Evolutionary conservation across 371 early-diverging fungal genomes (phyloP), one percentile per base, ranked within the genome.

Genomic region (Quaeritorhiza haematococci): DNA sequence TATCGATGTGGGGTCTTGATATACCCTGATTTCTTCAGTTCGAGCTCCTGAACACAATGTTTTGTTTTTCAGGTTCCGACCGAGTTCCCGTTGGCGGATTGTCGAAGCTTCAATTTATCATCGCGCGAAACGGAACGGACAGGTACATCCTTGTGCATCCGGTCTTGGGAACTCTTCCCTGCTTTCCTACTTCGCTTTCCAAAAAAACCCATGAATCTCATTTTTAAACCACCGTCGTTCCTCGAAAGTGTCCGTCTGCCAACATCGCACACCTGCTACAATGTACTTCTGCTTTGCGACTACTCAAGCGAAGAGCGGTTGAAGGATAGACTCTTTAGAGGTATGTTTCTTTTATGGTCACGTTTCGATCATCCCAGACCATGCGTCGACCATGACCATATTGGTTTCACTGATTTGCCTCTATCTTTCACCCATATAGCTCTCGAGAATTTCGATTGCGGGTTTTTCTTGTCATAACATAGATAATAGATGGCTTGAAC

Each of bases 51-150:
- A n/a, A n/a, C n/a, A n/a, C n/a, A n/a, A n/a, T n/a, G n/a, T n/a
- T n/a, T n/a, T n/a, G n/a, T n/a, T n/a, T n/a, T n/a, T n/a, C 62
- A 56, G 58, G 58, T 27, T 57, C 58, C 4, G 96, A 96, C 69
- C 79, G 98, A 23, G 89, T 91, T 7, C 99, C 99, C 0, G 87
- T 94, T n/a, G 91, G 92, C 1, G 97, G 98, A 0, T 73, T 96
- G 7, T 79, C 86, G 51, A 88, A 91, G 58, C 62, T 96, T 33
- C 86, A 87, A 30, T 90, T 98, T 75, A 89, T 93, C 0, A 91
- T 98, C 66, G 87, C 91, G 50, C 89, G 89, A 70, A 95, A 95
- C 54, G 97, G 97, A 1, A 89, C 90, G 6, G 96, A 98, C 74
- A 90, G 59, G 66, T 66, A 26, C 6, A 8, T 26, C 15, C 4